Evolutionary conservation across 352 stramenopile species (phyloP).

Genomic region (Peronospora belbahrii): DNA sequence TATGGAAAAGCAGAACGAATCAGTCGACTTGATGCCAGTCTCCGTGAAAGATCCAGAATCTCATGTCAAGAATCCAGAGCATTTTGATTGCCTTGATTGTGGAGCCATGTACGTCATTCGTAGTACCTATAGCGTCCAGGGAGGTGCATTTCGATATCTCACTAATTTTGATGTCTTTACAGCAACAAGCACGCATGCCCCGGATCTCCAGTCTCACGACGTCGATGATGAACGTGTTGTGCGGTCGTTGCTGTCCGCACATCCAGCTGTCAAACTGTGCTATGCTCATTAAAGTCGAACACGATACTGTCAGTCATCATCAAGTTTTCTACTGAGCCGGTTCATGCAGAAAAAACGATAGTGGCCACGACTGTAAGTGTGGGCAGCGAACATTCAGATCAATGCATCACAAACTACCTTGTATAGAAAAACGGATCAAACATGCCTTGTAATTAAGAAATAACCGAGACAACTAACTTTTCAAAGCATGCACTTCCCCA

Average conservation of each 20-base stretch:
- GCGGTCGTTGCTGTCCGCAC: slow-evolving; percentile 1
- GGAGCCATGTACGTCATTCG: slow-evolving; percentile 14
- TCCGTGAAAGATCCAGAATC: neutral
- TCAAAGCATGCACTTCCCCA: slow-evolving; percentile 17
- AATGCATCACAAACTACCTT: no score
- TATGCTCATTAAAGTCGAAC: slow-evolving; percentile 4
- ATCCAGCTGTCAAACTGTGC: neutral
- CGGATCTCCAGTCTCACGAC: slow-evolving; percentile 9
- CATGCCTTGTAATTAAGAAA: slow-evolving; percentile 34
- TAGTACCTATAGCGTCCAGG: slow-evolving; percentile 8
- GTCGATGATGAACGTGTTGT: slow-evolving; percentile 5
- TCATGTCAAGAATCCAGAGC: neutral
- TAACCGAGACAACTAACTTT: slow-evolving; percentile 30
- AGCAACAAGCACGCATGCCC: slow-evolving; percentile 11
- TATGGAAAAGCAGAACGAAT: no score
- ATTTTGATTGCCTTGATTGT: slow-evolving; percentile 2
- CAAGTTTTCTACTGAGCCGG: no score
- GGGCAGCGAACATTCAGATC: no score
- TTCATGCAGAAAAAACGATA: neutral
- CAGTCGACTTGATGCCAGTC: neutral
- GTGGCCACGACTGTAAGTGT: neutral
- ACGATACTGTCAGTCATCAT: slow-evolving; percentile 13
- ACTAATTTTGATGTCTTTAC: slow-evolving; percentile 5
- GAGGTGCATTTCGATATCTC: slow-evolving; percentile 5
- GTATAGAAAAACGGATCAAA: no score